Base-by-base conservation (phyloP, 768 basidiomycete genomes). In the Russula sp. region DNA sequence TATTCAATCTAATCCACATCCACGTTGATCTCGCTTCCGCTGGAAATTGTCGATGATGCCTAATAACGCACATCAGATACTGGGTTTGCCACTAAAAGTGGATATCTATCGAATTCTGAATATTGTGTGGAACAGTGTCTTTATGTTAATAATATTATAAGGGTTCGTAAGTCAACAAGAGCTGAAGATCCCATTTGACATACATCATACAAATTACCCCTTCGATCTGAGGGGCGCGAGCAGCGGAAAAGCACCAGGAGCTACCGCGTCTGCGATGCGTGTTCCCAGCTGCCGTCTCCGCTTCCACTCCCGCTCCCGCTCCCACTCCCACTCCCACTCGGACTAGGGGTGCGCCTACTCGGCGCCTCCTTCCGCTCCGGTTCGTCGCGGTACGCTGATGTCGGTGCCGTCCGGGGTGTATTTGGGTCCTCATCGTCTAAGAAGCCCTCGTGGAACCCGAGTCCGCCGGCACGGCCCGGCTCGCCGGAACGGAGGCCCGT, bases 401-500 rank as follows among this genome's bases (percentile, higher is more conserved):
- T 58, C 45, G 54, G 64, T 18, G 61, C 66, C 22, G 67, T 64
- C 37, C 63, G 66, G 1, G 70, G 72, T 4, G 72, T 73, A 7
- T 73, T 70, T 0, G 75, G 72, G 20, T 87, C 86, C 64, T 91
- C 91, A 70, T 94, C 92, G 31, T 90, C 89, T 70, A 92, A 74
- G 76, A 92, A 92, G 34, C 84, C 89, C 40, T 89, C 84, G 72
- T 94, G 91, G 74, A 87, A 88, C 2, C 79, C 82, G 2, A 84
- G 67, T 31, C 37, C 62, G 5, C 31, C 32, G 0, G 31, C 57
- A 6, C 68, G 75, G 2, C 76, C 77, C 13, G 74, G 75, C 42
- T 72, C 70, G 61, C 75, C 18, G 22, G 73, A 70, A 6, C 80
- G 79, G 56, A 95, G 76, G 35, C 81, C 82, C 0, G 86, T 86